phyloP scores from a whole-genome alignment of 192 early-diverging fungal genomes.

The Coemansia sp. region DNA sequence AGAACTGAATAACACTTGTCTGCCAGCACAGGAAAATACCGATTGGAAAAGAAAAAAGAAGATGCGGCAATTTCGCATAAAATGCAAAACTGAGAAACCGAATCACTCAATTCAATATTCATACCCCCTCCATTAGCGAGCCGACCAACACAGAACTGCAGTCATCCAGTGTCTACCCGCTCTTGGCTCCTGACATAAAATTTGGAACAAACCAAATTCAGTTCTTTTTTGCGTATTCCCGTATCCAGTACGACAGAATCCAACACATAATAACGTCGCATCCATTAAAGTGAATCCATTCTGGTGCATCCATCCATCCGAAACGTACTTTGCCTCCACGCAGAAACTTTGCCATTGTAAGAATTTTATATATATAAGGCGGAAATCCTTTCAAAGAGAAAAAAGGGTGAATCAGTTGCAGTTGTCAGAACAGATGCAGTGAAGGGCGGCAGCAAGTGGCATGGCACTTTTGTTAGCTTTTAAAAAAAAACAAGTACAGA shows the following conservation, averaged over 20 bases:
- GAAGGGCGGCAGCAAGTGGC: background rate
- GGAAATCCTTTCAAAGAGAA: slow-evolving; percentile 13
- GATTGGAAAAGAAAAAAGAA: no score
- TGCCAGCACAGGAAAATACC: no score
- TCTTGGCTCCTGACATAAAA: background rate
- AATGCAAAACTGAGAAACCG: no score
- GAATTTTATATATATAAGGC: slow-evolving; percentile 17
- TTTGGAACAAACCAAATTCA: background rate
- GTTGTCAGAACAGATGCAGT: slow-evolving; percentile 3
- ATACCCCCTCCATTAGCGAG: no score
- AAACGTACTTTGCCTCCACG: slow-evolving; percentile 53
- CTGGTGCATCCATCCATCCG: slow-evolving; percentile 21
- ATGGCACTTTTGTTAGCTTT: background rate
- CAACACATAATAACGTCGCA: background rate
- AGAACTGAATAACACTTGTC: no score
- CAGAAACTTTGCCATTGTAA: slow-evolving; percentile 52
- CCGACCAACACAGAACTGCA: no score
- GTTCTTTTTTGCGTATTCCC: no score
- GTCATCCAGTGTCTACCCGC: no score
- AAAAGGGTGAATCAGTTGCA: slow-evolving; percentile 21
- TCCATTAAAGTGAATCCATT: background rate
- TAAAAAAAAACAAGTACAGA: background rate
- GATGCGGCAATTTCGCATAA: no score
- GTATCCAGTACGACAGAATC: background rate
- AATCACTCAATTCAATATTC: no score